Conservation (phyloP, 108 stramenopile species). For the Cyclotella kingstonii region DNA sequence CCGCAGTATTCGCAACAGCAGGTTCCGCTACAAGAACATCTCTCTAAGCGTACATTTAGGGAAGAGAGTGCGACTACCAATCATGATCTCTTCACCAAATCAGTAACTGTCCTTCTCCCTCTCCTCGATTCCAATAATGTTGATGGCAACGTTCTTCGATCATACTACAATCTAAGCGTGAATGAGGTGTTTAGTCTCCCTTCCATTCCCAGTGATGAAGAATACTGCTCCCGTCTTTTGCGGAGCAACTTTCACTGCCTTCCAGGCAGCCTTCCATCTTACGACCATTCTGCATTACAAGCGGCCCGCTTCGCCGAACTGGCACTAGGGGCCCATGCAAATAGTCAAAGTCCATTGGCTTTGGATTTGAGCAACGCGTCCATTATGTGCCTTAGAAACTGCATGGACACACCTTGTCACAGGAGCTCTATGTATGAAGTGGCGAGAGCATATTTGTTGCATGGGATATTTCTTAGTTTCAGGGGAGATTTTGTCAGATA, state of each 20-base stretch:
- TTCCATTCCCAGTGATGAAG: slow-evolving; percentile 70
- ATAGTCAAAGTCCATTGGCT: slow-evolving; percentile 66
- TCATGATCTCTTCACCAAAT: slow-evolving; percentile 41
- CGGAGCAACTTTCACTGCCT: slow-evolving; percentile 25
- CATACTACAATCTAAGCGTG: slow-evolving; percentile 67
- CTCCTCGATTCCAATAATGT: slow-evolving; percentile 59
- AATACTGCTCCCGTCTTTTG: slow-evolving; percentile 51
- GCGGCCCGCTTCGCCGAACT: slow-evolving; percentile 82
- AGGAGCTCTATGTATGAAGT: slow-evolving; percentile 67
- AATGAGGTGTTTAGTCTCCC: slow-evolving; percentile 76
- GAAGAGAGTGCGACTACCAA: neutral
- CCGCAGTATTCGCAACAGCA: slow-evolving; percentile 11
- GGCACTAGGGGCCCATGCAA: slow-evolving; percentile 77
- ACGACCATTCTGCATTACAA: slow-evolving; percentile 63
- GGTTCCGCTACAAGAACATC: slow-evolving; percentile 13
- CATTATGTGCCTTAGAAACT: slow-evolving; percentile 76
- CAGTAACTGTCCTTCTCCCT: slow-evolving; percentile 56
- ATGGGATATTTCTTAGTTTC: slow-evolving; percentile 77
- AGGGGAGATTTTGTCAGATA: slow-evolving; percentile 83
- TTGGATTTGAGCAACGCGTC: slow-evolving; percentile 84
- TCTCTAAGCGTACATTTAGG: slow-evolving; percentile 8
- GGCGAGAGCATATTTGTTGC: slow-evolving; percentile 79
- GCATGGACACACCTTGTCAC: slow-evolving; percentile 48
- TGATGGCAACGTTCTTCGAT: slow-evolving; percentile 67
- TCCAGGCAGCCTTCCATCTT: slow-evolving; percentile 55